A percentile compares a stretch with the other conserved stretches of the same genome.
Conservation (phyloP, 345 rosid genomes). For the Acer saccharum region DNA sequence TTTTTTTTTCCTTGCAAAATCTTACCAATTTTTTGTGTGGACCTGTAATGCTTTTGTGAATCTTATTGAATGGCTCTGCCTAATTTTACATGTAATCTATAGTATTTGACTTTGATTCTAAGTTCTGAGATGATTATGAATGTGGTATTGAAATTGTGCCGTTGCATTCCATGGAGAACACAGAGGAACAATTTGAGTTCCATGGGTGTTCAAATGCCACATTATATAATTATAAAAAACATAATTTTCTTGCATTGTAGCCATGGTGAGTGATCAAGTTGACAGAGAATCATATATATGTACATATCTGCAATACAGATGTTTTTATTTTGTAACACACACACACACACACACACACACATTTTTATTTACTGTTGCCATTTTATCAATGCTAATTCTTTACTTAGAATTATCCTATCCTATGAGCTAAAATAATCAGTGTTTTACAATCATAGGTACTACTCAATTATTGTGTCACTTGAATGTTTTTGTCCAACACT, state of each 20-base stretch:
- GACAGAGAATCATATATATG: neutral
- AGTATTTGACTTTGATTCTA: neutral
- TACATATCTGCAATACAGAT: too few relatives aligned
- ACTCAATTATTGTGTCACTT: neutral
- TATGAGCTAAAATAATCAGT: too few relatives aligned
- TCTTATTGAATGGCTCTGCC: neutral
- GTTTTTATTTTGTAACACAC: too few relatives aligned
- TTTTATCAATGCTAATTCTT: too few relatives aligned
- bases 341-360: too few relatives aligned
- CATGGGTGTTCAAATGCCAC: conserved; percentile 7
- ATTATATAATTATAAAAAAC: too few relatives aligned
- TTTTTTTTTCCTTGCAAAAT: neutral
- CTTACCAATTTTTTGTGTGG: neutral
- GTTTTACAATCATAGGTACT: neutral
- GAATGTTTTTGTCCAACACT: neutral
- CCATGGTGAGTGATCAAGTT: neutral
- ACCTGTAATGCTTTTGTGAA: neutral
- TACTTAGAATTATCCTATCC: too few relatives aligned
- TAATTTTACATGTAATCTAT: neutral
- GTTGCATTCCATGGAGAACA: neutral
- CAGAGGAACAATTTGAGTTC: neutral
- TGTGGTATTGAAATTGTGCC: neutral
- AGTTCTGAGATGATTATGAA: neutral
- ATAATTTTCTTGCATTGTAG: neutral
- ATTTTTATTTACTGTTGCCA: too few relatives aligned